phyloP scores from a whole-genome alignment of 495 filamentous ascomycete species.

The Massariosphaeria phaeospora region DNA sequence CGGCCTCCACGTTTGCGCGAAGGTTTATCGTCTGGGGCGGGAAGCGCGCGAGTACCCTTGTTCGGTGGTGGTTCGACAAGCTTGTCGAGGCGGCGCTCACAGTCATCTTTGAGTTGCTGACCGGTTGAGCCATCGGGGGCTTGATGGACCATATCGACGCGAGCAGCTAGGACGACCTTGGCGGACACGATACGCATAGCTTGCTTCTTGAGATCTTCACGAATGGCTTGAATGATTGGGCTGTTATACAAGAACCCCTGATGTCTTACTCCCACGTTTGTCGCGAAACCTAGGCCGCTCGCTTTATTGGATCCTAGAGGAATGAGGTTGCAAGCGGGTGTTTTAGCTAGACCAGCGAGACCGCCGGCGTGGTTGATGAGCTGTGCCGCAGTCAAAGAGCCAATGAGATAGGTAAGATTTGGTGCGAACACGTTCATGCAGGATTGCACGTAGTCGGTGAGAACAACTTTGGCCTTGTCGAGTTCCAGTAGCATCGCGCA shows the following conservation, averaged over 20 bases:
- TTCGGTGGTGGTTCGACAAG: constrained; percentile 90
- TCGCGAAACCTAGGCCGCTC: constrained; percentile 78
- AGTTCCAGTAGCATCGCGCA: constrained; percentile 84
- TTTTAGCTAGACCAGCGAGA: constrained; percentile 79
- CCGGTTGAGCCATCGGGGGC: constrained; percentile 77
- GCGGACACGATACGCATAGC: constrained; percentile 93
- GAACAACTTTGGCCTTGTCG: constrained; percentile 76
- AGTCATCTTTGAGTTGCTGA: constrained; percentile 75
- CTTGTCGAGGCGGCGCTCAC: constrained; percentile 86
- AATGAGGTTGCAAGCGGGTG: constrained; percentile 86
- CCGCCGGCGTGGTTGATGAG: constrained; percentile 91
- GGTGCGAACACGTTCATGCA: constrained; percentile 95
- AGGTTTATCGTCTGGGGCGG: constrained; percentile 93
- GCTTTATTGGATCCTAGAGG: constrained; percentile 86
- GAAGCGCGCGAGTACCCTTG: constrained; percentile 79
- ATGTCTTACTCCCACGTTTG: constrained; percentile 85
- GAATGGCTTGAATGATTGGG: constrained; percentile 75
- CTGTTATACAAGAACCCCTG: constrained; percentile 94
- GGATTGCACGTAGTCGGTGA: constrained; percentile 94
- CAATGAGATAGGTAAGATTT: constrained; percentile 87
- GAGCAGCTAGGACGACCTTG: constrained; percentile 86
- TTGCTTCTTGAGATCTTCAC: constrained; percentile 81
- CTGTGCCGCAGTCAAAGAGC: constrained; percentile 92
- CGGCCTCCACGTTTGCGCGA: constrained; percentile 88
- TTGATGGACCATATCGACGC: constrained; percentile 81